phyloP scores from a whole-genome alignment of 2,329 filamentous ascomycete species.

The Mycocentrospora acerina region DNA sequence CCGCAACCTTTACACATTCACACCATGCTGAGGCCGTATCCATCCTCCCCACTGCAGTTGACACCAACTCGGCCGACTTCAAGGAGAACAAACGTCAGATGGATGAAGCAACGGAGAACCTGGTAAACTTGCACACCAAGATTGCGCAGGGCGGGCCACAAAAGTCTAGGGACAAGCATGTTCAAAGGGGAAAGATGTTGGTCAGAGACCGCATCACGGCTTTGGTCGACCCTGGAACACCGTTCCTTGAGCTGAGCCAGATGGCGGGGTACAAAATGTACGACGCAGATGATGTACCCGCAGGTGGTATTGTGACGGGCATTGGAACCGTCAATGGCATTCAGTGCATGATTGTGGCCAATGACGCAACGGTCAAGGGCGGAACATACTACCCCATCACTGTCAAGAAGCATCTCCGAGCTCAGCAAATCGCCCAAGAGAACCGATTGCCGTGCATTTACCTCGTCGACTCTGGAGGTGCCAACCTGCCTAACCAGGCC shows the following conservation, averaged over 20 bases:
- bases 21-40: slow-evolving; percentile 84
- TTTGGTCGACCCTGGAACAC: slow-evolving; percentile 83
- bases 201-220: slow-evolving; percentile 85
- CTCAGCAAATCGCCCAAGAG: slow-evolving; percentile 86
- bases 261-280: slow-evolving; percentile 87
- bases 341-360: slow-evolving; percentile 88
- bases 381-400: slow-evolving; percentile 97
- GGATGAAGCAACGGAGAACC: slow-evolving; percentile 67
- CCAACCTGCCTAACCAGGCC: slow-evolving; percentile 91
- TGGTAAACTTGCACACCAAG: slow-evolving; percentile 69
- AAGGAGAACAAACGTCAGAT: slow-evolving; percentile 79
- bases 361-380: slow-evolving; percentile 96
- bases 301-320: slow-evolving; percentile 89
- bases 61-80: slow-evolving; percentile 76
- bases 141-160: slow-evolving; percentile 76
- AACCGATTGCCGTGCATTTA: slow-evolving; percentile 87
- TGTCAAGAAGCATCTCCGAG: slow-evolving; percentile 93
- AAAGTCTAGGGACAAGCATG: slow-evolving; percentile 84
- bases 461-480: slow-evolving; percentile 92
- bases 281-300: slow-evolving; percentile 80
- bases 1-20: slow-evolving; percentile 77
- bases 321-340: slow-evolving; percentile 89
- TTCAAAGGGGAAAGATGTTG: slow-evolving; percentile 89
- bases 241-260: slow-evolving; percentile 91
- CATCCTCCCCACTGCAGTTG: slow-evolving; percentile 72